Percentiles rank a stretch among this genome's conserved stretches.
Evolutionary conservation across 2,329 filamentous ascomycete species (phyloP).

Genomic region (Dryadomyces sulphureus): DNA sequence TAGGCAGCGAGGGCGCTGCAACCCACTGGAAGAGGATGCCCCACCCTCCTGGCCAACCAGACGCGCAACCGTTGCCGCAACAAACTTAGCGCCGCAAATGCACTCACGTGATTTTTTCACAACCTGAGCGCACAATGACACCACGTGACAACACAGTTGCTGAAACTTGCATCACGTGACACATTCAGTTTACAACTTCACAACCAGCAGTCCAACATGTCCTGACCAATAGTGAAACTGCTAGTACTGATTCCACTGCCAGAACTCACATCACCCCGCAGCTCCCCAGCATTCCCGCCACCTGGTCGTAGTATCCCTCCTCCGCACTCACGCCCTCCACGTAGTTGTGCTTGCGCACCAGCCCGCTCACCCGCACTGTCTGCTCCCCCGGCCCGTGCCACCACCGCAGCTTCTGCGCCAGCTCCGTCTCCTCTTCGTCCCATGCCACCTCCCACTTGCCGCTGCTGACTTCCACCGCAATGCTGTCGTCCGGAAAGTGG

Average conservation of each 20-base stretch:
- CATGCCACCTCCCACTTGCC: conserved; percentile 81
- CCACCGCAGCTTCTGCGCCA: conserved; percentile 71
- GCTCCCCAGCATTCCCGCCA: conserved; percentile 32
- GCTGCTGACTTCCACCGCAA: conserved; percentile 59
- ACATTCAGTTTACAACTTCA: too few species aligned
- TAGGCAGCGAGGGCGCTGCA: too few species aligned
- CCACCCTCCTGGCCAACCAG: too few species aligned
- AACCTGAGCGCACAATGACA: too few species aligned
- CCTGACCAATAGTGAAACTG: too few species aligned
- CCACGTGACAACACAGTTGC: too few species aligned
- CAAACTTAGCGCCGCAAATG: too few species aligned
- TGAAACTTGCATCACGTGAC: too few species aligned
- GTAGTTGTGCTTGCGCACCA: conserved; percentile 48
- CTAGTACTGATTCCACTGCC: neutral
- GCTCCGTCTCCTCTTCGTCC: conserved; percentile 53
- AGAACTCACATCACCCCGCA: conserved; percentile 38
- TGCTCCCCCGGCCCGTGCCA: conserved; percentile 86
- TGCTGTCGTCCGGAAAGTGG: conserved; percentile 69
- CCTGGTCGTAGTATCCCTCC: conserved; percentile 61
- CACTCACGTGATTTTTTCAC: too few species aligned
- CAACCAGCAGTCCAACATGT: too few species aligned
- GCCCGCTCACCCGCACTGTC: conserved; percentile 58
- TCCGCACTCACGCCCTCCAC: conserved; percentile 50
- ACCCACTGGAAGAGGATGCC: too few species aligned
- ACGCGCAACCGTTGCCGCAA: too few species aligned